Conservation (phyloP, 768 basidiomycete genomes). For the Peribolospora kevripleyi region DNA sequence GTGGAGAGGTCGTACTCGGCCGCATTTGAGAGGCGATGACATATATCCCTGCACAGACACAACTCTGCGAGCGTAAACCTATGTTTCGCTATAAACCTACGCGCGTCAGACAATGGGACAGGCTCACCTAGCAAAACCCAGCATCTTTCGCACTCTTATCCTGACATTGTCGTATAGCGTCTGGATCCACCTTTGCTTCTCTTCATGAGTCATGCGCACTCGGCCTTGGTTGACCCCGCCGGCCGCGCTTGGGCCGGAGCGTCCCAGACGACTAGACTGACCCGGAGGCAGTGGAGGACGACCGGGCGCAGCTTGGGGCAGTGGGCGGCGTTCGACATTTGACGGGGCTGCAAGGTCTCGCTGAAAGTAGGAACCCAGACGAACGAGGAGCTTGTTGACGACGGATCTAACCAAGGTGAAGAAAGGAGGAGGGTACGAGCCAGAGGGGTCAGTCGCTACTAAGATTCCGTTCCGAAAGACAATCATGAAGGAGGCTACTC, state of each 20-base stretch:
- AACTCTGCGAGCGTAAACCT: conserved; percentile 23
- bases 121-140: conserved; percentile 49
- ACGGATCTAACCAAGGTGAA: conserved; percentile 34
- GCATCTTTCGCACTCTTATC: conserved; percentile 73
- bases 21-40: conserved; percentile 76
- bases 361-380: conserved; percentile 84
- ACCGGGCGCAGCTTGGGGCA: no score
- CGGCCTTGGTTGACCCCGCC: neutral
- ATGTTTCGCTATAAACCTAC: conserved; percentile 1
- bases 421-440: no score
- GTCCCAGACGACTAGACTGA: no score
- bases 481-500: conserved; percentile 12
- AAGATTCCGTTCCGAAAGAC: neutral
- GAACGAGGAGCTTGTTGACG: conserved; percentile 74
- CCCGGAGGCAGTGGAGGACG: no score
- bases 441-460: neutral
- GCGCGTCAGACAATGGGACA: neutral
- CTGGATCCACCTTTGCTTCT: conserved; percentile 66
- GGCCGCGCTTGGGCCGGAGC: neutral
- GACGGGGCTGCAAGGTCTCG: conserved; percentile 9
- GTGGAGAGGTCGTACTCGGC: conserved; percentile 61
- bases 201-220: conserved; percentile 42
- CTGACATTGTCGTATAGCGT: conserved; percentile 84
- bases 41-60: conserved; percentile 24
- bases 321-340: no score